Percentiles rank a stretch among this genome's conserved stretches.
phyloP scores from a whole-genome alignment of 768 basidiomycete genomes.

The Lactarius psammicola region DNA sequence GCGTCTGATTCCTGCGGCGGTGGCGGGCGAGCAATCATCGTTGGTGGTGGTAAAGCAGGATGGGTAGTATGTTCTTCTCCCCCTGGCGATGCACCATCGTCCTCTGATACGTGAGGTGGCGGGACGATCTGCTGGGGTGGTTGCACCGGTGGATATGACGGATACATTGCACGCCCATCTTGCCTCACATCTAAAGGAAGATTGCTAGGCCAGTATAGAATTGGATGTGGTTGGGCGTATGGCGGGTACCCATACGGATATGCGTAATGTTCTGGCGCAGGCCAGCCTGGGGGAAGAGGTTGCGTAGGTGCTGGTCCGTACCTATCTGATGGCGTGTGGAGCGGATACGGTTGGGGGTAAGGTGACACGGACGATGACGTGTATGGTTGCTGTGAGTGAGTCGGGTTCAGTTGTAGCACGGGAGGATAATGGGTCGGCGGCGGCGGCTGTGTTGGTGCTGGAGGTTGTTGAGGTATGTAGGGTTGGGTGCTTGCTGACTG shows the following conservation, averaged over 20 bases:
- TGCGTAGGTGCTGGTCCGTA: constrained; percentile 23
- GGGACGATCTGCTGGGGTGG: constrained; percentile 12
- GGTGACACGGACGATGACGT: constrained; percentile 28
- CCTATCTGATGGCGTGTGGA: constrained; percentile 24
- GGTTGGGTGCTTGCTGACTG: constrained; percentile 14
- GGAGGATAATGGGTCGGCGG: constrained; percentile 19
- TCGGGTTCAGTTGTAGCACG: constrained; percentile 25
- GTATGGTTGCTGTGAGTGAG: constrained; percentile 24
- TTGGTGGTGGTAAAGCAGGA: constrained; percentile 34
- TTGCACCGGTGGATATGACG: constrained; percentile 24
- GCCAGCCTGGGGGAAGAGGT: constrained; percentile 27
- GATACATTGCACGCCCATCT: constrained; percentile 16
- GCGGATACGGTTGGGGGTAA: constrained; percentile 28
- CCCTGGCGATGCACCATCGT: constrained; percentile 8
- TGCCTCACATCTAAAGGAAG: constrained; percentile 18
- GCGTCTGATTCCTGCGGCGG: constrained; percentile 39
- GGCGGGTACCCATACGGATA: constrained; percentile 33
- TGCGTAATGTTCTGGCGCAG: constrained; percentile 34
- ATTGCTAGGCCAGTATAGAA: constrained; percentile 41
- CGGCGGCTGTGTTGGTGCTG: constrained; percentile 4
- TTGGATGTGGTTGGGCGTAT: constrained; percentile 34
- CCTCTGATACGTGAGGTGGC: constrained; percentile 6
- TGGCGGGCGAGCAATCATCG: constrained; percentile 35
- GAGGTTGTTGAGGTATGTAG: constrained; percentile 8
- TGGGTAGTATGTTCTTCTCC: constrained; percentile 18